Evolutionary conservation across 2,329 filamentous ascomycete species (phyloP).

Genomic region (Dissoconium aciculare): DNA sequence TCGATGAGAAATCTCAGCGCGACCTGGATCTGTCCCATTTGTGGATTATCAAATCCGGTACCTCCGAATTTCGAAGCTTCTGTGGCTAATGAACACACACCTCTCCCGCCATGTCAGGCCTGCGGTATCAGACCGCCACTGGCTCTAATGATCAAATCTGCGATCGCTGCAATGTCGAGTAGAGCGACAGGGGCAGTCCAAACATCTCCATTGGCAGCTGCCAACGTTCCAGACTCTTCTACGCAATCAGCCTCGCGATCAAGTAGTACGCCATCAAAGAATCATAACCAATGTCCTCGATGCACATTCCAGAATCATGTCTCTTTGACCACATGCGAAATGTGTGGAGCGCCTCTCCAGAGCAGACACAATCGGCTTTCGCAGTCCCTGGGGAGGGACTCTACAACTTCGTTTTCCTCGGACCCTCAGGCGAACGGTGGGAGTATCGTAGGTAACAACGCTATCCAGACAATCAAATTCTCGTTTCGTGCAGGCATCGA

Average conservation of each 20-base stretch:
- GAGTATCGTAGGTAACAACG: slow-evolving; percentile 39
- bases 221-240: too few relatives aligned
- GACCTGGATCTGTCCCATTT: slow-evolving; percentile 93
- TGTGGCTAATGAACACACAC: slow-evolving; percentile 63
- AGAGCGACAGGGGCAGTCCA: slow-evolving; percentile 23
- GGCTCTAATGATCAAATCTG: slow-evolving; percentile 69
- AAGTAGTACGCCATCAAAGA: too few relatives aligned
- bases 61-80: slow-evolving; percentile 86
- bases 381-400: slow-evolving; percentile 14
- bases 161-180: slow-evolving; percentile 59
- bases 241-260: too few relatives aligned
- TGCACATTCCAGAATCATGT: slow-evolving; percentile 93
- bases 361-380: slow-evolving; percentile 29
- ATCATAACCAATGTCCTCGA: slow-evolving; percentile 47
- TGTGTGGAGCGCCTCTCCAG: slow-evolving; percentile 66
- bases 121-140: slow-evolving; percentile 88
- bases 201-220: too few relatives aligned
- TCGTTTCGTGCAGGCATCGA: slow-evolving; percentile 84
- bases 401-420: slow-evolving; percentile 54
- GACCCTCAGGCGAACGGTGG: slow-evolving; percentile 46
- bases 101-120: slow-evolving; percentile 71
- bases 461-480: slow-evolving; percentile 66
- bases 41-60: slow-evolving; percentile 83
- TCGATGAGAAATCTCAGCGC: slow-evolving; percentile 40
- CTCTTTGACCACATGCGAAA: slow-evolving; percentile 71